Evolutionary conservation across 768 basidiomycete genomes (phyloP).

Genomic region (Agrocybe praecox): DNA sequence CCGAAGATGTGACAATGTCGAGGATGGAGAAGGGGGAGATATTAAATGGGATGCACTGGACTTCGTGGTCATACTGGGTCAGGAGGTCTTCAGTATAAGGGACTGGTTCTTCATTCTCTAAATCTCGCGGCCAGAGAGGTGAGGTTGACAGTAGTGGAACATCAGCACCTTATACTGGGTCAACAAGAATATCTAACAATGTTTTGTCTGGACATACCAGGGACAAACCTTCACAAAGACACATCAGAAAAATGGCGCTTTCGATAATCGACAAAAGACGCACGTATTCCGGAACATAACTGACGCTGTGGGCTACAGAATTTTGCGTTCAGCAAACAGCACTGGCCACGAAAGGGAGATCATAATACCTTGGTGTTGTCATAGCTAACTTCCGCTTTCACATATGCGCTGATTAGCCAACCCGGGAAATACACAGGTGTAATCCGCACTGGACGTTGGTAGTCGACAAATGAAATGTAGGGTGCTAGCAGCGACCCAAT

Average conservation of each 20-base stretch:
- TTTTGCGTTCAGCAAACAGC: neutral
- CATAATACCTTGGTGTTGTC: constrained; percentile 25
- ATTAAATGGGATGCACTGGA: constrained; percentile 60
- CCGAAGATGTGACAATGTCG: constrained; percentile 34
- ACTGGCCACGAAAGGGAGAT: neutral
- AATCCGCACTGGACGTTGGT: constrained; percentile 46
- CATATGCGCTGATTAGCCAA: constrained; percentile 62
- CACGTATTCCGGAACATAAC: constrained; percentile 48
- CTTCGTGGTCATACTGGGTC: constrained; percentile 49
- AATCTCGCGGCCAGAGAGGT: constrained; percentile 12
- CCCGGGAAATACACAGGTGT: constrained; percentile 62
- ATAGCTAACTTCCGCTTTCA: constrained; percentile 38
- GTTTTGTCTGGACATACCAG: constrained; percentile 31
- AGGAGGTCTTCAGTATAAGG: constrained; percentile 50
- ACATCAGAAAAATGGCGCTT: neutral
- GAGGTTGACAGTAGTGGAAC: constrained; percentile 48
- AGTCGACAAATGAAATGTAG: constrained; percentile 36
- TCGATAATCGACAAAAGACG: constrained; percentile 25
- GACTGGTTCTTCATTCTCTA: constrained; percentile 27
- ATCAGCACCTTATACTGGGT: constrained; percentile 40
- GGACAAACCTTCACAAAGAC: constrained; percentile 39
- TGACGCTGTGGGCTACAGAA: constrained; percentile 28
- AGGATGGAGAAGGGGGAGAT: constrained; percentile 55
- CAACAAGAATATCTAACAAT: neutral
- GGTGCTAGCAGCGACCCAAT: constrained; percentile 34